Evolutionary conservation across 768 basidiomycete species (phyloP), one percentile per base, ranked within the genome.

Genomic region (Cubamyces sp.): DNA sequence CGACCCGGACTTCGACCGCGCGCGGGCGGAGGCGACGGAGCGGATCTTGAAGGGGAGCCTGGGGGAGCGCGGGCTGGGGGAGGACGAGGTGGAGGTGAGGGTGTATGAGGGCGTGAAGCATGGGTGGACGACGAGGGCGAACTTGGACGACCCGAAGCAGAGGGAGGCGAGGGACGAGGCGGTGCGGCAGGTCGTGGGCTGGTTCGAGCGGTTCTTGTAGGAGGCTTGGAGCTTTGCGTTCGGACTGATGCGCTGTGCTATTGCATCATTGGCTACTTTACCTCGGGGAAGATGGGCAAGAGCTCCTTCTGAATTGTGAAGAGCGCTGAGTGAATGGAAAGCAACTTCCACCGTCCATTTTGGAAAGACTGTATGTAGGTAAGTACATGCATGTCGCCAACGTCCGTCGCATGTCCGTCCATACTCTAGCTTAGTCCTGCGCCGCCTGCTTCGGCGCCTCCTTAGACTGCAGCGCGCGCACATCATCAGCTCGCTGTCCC

Each of bases 51-150:
- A 30, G 49, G 66, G 37, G 53, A 40, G 23, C 16, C 26, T 62
- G 60, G 48, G 39, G 49, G 66, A 47, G 57, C 28, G 23, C 41
- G 63, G 62, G 45, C 6, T 68, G 45, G 15, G 28, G 54, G 62
- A 63, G 45, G n/a, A 25, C 49, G 60, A 63, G 21, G 58, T 68
- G 42, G 59, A 68, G 60, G 62, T 68, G 28, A 43, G 54, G 37
- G 57, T 65, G 52, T 68, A 68, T 34, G 64, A 65, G 46, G 62
- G 60, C 51, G 65, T 63, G 51, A 23, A 62, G 23, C 66, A 67
- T 42, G 67, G 67, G 23, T 68, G 67, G 67, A 64, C 67, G 45
- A 49, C 53, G 14, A 50, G 67, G 21, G 57, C 42, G 47, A 46
- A 68, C 39, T 14, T 65, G 59, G 43, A 40, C 52, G 56, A 65